Evolutionary conservation across 2,329 filamentous ascomycete genomes (phyloP), one percentile per base, ranked within the genome.

Genomic region (Penicillium sp.): DNA sequence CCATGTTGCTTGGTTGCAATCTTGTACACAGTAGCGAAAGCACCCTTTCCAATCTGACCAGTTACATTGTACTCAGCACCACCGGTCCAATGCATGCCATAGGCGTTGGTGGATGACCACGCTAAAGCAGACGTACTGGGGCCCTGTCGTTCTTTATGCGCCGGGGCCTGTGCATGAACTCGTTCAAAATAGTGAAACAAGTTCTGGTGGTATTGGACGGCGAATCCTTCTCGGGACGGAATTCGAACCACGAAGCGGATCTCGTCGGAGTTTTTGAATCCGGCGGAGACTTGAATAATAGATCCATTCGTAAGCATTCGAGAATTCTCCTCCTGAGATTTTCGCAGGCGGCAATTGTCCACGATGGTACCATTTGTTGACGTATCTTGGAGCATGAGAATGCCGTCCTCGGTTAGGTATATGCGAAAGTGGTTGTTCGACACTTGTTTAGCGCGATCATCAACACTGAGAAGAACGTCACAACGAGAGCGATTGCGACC

Each of bases 401-500:
- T 87, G 28, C 89, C 90, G 60, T 90, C 85, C n/a, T 86, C 80
- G 66, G 95, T 99, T 65, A 96, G 81, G 69, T 88, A 96, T 59
- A 99, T 96, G 50, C 91, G 88, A 71, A 97, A 99, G 71, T 99
- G 94, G n/a, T 89, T 82, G 69, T 97, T 97, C 78, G 93, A 97
- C 57, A 99, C 83, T 41, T 89, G 84, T 70, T 84, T 88, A 50
- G 84, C 78, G 0, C 83, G 82, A 62, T 93, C 88, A 60, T 86
- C 80, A 45, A 90, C 84, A 64, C 83, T 82, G 44, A 92, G 75
- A 55, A 87, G 75, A 49, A 90, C 79, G 67, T 99, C 94, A 73
- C 90, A 94, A 33, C 84, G 81, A 43, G 72, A 65, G 0, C 74
- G 64, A 67, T 94, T 93, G 53, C 94, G 86, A 30, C 94, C 94